Conservation (phyloP, 2,329 filamentous ascomycete species). For the Emericellopsis atlantica region DNA sequence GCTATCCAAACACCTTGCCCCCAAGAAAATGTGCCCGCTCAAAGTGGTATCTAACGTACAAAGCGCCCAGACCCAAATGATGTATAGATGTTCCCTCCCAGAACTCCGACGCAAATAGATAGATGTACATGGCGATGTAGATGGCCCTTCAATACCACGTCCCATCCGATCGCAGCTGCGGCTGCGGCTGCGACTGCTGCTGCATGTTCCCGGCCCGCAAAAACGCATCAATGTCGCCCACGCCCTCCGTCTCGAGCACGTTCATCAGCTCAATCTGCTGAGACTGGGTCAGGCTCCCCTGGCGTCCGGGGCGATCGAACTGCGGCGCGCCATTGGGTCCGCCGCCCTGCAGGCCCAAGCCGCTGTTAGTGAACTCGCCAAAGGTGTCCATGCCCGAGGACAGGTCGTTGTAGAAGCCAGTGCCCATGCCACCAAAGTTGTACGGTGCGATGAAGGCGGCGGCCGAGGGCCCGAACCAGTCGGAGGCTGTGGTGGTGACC, state of each 20-base stretch:
- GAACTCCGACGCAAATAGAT: no score
- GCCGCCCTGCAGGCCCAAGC: conserved; percentile 17
- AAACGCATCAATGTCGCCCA: conserved; percentile 49
- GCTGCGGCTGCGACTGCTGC: no score
- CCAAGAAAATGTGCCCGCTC: no score
- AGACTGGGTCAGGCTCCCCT: conserved; percentile 62
- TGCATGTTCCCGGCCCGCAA: conserved; percentile 26
- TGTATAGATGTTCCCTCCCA: no score
- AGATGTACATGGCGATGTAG: no score
- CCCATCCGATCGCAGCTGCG: conserved; percentile 7
- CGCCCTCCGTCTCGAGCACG: conserved; percentile 57
- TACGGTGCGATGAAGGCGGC: conserved; percentile 41
- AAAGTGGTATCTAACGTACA: no score
- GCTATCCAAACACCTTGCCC: no score
- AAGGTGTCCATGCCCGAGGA: conserved; percentile 15
- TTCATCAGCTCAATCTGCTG: conserved; percentile 78
- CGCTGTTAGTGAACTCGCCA: conserved; percentile 13
- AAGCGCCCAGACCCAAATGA: no score
- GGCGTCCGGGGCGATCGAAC: conserved; percentile 19
- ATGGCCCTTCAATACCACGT: conserved; percentile 16
- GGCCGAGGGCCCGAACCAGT: conserved; percentile 39
- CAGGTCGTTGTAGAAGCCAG: conserved; percentile 24
- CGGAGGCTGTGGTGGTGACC: conserved; percentile 20
- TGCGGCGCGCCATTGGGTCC: conserved; percentile 5
- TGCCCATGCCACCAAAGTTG: conserved; percentile 26